These are phyloP conservation scores for Wickerhamiella qilinensis DNA, from an alignment of 805 yeast genomes.

Conservation along the genomic window DNA sequence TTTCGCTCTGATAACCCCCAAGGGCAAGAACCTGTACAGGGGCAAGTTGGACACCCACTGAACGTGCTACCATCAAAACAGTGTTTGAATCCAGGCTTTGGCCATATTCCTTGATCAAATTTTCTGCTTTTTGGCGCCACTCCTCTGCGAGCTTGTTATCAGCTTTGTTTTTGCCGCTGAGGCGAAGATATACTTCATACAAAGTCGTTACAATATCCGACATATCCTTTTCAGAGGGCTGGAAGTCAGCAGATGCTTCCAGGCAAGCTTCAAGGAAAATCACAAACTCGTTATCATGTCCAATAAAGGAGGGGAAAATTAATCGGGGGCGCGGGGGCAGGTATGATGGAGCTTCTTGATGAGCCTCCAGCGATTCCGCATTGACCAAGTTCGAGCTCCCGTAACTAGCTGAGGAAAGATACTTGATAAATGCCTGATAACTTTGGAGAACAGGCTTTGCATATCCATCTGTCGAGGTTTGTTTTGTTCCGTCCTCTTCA, in stretches of 20 bases:
- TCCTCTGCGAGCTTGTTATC: conserved; percentile 23
- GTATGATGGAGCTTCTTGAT: conserved; percentile 27
- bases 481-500: background rate
- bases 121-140: conserved; percentile 56
- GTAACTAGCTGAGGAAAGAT: conserved; percentile 23
- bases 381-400: conserved; percentile 11
- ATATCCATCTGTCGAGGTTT: background rate
- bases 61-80: conserved; percentile 23
- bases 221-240: conserved; percentile 53
- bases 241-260: conserved; percentile 59
- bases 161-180: conserved; percentile 23
- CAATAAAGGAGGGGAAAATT: conserved; percentile 74
- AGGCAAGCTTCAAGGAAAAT: conserved; percentile 85
- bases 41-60: conserved; percentile 15
- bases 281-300: conserved; percentile 76
- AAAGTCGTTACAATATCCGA: conserved; percentile 61
- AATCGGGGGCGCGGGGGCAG: conserved; percentile 83
- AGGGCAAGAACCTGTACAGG: conserved; percentile 8
- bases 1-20: conserved; percentile 37
- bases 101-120: conserved; percentile 32
- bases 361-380: conserved; percentile 9
- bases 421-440: conserved; percentile 41
- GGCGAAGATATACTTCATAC: conserved; percentile 61
- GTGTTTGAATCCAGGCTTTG: conserved; percentile 38
- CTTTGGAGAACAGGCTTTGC: conserved; percentile 29